Percentiles rank a stretch among this genome's conserved stretches.
Evolutionary conservation across 306 rosid genomes (phyloP).

Genomic region (Cucurbita pepo): DNA sequence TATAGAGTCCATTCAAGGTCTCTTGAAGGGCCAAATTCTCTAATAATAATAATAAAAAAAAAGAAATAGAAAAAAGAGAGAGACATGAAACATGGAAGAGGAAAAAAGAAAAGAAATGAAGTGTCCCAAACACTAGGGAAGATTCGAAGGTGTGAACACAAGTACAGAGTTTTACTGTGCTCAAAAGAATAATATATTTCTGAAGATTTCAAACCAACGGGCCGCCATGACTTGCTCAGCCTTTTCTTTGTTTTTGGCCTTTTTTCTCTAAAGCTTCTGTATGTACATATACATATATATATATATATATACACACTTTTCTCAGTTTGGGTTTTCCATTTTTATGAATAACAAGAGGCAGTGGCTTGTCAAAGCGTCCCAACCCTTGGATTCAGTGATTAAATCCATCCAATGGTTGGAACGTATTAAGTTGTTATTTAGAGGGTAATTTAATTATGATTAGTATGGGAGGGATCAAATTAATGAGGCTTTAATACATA

Average conservation of each 20-base stretch:
- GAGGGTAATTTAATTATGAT: not conserved
- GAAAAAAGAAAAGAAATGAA: too few species aligned
- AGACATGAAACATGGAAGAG: not conserved
- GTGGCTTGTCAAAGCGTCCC: not conserved
- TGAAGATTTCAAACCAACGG: constrained; percentile 3
- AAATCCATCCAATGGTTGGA: not conserved
- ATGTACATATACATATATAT: not conserved
- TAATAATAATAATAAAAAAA: too few species aligned
- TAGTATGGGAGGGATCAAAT: not conserved
- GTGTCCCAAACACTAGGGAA: constrained; percentile 2
- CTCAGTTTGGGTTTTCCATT: not conserved
- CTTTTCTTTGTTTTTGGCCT: not conserved
- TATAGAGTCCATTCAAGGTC: not conserved
- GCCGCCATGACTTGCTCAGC: not conserved
- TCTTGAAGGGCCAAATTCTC: not conserved
- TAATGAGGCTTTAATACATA: not conserved
- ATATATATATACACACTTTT: not conserved
- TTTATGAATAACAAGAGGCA: not conserved
- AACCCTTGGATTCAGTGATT: not conserved
- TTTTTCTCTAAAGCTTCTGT: not conserved
- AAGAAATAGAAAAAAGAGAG: not conserved
- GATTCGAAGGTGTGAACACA: not conserved
- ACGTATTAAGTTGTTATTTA: not conserved
- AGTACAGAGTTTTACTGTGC: not conserved
- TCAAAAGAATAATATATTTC: not conserved